A percentile compares a stretch with the other conserved stretches of the same genome.
Conservation (phyloP, 176 grass and related monocot species). For the Oryza glumipatula region DNA sequence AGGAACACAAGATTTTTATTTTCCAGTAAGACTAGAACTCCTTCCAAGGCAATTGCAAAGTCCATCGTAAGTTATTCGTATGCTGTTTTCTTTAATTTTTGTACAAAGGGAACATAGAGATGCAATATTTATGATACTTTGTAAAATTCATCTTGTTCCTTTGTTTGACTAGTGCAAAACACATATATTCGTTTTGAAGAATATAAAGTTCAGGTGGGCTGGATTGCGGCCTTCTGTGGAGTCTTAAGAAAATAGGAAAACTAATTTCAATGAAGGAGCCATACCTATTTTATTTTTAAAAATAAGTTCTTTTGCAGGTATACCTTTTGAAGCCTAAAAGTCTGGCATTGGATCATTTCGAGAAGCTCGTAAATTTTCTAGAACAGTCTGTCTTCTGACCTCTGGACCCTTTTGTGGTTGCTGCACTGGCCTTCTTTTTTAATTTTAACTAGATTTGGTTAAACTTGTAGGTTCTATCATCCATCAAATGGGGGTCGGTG, state of each 20-base stretch:
- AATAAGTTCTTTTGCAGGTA: slow-evolving; percentile 59
- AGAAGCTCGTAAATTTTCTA: slow-evolving; percentile 86
- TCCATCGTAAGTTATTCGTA: slow-evolving; percentile 74
- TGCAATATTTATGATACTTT: slow-evolving; percentile 29
- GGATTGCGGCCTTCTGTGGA: not conserved
- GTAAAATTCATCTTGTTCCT: slow-evolving; percentile 27
- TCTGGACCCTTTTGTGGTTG: slow-evolving; percentile 32
- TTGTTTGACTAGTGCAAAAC: slow-evolving; percentile 12
- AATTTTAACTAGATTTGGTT: slow-evolving; percentile 31
- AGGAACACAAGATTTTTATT: slow-evolving; percentile 88
- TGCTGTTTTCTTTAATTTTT: not conserved
- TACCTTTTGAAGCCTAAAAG: slow-evolving; percentile 84
- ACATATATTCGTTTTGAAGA: not conserved
- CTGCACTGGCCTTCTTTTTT: slow-evolving; percentile 30
- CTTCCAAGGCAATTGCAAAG: slow-evolving; percentile 89
- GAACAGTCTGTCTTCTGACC: slow-evolving; percentile 84
- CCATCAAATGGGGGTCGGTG: slow-evolving; percentile 97
- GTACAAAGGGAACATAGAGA: slow-evolving; percentile 14
- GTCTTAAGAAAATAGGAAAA: not conserved
- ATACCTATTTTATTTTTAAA: not conserved
- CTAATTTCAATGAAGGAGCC: not conserved
- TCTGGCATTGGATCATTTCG: slow-evolving; percentile 72
- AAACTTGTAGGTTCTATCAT: slow-evolving; percentile 90
- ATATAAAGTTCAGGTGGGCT: not conserved
- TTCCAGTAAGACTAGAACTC: slow-evolving; percentile 72